Base-by-base conservation (phyloP, 495 filamentous ascomycete genomes). In the Alectoria sarmentosa region DNA sequence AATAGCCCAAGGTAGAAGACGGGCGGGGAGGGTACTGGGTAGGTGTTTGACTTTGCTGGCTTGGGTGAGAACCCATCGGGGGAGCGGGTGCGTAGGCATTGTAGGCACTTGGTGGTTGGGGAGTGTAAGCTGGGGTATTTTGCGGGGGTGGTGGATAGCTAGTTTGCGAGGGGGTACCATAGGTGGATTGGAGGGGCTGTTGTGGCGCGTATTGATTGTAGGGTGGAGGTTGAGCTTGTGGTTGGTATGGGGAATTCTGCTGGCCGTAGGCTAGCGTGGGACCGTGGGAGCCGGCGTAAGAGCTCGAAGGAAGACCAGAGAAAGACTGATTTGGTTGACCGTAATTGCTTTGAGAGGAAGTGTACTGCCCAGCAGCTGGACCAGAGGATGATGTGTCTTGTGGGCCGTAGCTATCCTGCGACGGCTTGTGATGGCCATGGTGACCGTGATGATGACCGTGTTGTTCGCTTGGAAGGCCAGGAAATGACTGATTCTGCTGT, bases 11-110 rank as follows among this genome's bases (percentile, higher is more conserved):
- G 30, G 56, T 55, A 21, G 48, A 58, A 0, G 38, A 34, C 13
- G 59, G 44, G 28, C 58, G 36, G 9, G 64, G 28, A 34, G 52
- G 52, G 17, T 66, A 64, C 44, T 69, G 65, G 14, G 38, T 64
- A 2, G 62, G 28, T 9, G 26, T 52, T 0, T 34, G 36, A 21
- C 48, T 46, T 36, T 69, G 67, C 36, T 66, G 67, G 64, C 46
- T 66, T 32, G 67, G 67, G 44, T 69, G 64, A 11, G 64, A 59
- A 48, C 59, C 48, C 60, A 66, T 63, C 26, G 64, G 60, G 42
- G 67, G 67, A 5, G 42, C 28, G 34, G 64, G 64, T 17, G 64
- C 14, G 21, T 62, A 57, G 23, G 59, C 3, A 28, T 55, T 62
- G 64, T 62, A 66, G 23, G 34, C 11, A 39, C 36, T 57, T 52